Base-by-base conservation (phyloP, 768 basidiomycete genomes). In the Pleurotus cornucopiae region DNA sequence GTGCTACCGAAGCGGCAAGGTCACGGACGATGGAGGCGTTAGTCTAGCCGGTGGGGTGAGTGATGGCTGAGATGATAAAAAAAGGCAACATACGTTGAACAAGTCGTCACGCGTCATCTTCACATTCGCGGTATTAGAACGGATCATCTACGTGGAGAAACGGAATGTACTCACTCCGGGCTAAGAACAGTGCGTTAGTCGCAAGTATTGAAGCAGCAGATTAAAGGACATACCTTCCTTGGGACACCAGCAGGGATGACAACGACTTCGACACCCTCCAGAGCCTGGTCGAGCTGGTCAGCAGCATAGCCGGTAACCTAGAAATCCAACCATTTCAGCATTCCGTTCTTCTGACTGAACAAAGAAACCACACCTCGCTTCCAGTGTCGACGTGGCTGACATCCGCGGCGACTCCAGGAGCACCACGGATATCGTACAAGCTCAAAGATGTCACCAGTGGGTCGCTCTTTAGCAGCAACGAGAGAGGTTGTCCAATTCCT, bases 191-290 rank as follows among this genome's bases (percentile, higher is more conserved):
- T 61, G 63, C 65, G 48, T 77, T 64, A 65, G 62, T 55, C 55
- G 48, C 39, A 45, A 46, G 26, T 25, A 38, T 20, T 34, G 55
- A 30, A 56, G 20, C 11, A 34, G 16, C 45, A 39, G n/a, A 62
- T 46, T 30, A 21, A 64, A 6, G 23, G 73, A 65, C 67, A 45
- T 54, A 94, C 94, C 85, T 99, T 99, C 71, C 97, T 82, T 62
- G 97, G 97, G 60, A 99, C 96, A 83, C 97, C 97, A 74, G 97
- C 97, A 57, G 97, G 97, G 69, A 98, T 97, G 61, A 98, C 90
- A 62, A 98, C 87, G 60, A 98, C 90, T 73, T 98, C 80, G 57
- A 83, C 89, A 60, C 88, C 95, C 58, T 91, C 85, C 58, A 99
- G 83, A 16, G 97, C 94, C 64, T 84, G 80, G 71, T 94, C 91